These are phyloP conservation scores for Xenoacremonium recifei DNA, from an alignment of 2,329 filamentous ascomycete species.

Conservation along the genomic window DNA sequence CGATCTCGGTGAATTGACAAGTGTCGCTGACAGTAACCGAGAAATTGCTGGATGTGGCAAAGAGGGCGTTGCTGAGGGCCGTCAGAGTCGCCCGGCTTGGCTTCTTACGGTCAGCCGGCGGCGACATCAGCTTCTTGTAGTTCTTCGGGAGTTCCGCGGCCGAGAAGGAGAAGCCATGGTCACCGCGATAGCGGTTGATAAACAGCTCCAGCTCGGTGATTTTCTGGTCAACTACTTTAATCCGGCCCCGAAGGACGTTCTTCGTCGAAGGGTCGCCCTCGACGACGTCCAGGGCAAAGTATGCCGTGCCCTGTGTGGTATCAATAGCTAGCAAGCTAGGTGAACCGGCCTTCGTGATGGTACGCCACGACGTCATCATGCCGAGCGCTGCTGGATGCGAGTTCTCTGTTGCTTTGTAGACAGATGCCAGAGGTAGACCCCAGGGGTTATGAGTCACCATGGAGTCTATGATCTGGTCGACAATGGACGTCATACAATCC, in stretches of 20 bases:
- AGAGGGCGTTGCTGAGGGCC: slow-evolving; percentile 4
- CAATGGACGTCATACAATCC: slow-evolving; percentile 4
- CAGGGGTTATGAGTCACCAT: slow-evolving; percentile 8
- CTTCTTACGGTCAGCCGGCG: slow-evolving; percentile 5
- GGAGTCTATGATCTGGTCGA: slow-evolving; percentile 5
- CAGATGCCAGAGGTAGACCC: slow-evolving; percentile 1
- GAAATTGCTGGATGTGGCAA: slow-evolving; percentile 6
- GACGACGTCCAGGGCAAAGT: slow-evolving; percentile 5
- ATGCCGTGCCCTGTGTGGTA: slow-evolving; percentile 5
- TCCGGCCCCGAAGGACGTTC: slow-evolving; percentile 6
- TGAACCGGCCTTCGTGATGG: slow-evolving; percentile 3
- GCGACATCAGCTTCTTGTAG: slow-evolving; percentile 4
- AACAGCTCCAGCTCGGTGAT: slow-evolving; percentile 9
- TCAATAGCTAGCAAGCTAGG: slow-evolving; percentile 8
- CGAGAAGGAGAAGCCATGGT: slow-evolving; percentile 11
- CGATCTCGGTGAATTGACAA: slow-evolving; percentile 7
- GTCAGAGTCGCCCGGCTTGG: slow-evolving; percentile 4
- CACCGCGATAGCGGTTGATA: slow-evolving; percentile 7
- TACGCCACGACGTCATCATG: slow-evolving; percentile 10
- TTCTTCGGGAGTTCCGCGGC: slow-evolving; percentile 4
- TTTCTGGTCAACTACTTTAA: slow-evolving; percentile 4
- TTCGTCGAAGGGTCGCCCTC: slow-evolving; percentile 2
- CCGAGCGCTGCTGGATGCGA: slow-evolving; percentile 8
- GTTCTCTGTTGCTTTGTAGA: slow-evolving; percentile 10
- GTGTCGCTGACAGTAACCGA: slow-evolving; percentile 2